These are phyloP conservation scores for Macroventuria anomochaeta DNA, from an alignment of 2,329 filamentous ascomycete genomes.

Conservation along the genomic window DNA sequence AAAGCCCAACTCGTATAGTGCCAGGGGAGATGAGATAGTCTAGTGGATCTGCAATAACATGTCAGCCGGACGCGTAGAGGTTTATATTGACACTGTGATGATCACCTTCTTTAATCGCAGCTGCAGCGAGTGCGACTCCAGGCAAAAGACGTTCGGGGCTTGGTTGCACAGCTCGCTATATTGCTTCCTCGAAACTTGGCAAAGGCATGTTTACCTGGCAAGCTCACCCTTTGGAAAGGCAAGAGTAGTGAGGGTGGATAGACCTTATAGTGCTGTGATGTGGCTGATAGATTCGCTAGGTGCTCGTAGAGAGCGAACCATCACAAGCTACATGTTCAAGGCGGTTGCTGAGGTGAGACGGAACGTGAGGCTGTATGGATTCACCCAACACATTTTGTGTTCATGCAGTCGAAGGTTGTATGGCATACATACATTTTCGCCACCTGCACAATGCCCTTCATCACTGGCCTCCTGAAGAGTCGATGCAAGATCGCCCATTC, in stretches of 20 bases:
- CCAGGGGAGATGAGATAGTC: slow-evolving; percentile 27
- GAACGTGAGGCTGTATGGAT: too few relatives aligned
- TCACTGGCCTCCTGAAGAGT: too few relatives aligned
- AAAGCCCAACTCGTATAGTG: slow-evolving; percentile 24
- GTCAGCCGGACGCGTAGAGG: background rate
- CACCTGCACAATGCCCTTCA: too few relatives aligned
- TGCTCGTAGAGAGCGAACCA: too few relatives aligned
- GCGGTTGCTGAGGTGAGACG: slow-evolving; percentile 3
- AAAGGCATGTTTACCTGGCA: slow-evolving; percentile 11
- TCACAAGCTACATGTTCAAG: too few relatives aligned
- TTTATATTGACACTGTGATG: too few relatives aligned
- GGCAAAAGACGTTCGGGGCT: slow-evolving; percentile 24
- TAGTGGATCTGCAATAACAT: background rate
- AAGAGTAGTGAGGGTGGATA: background rate
- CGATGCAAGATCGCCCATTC: too few relatives aligned
- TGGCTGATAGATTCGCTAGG: too few relatives aligned
- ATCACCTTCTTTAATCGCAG: slow-evolving; percentile 22
- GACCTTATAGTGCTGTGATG: background rate
- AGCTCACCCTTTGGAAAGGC: background rate
- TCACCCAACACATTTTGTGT: too few relatives aligned
- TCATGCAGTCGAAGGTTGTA: too few relatives aligned
- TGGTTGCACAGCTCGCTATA: slow-evolving; percentile 28
- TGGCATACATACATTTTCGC: too few relatives aligned
- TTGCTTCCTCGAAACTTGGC: slow-evolving; percentile 19
- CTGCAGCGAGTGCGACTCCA: slow-evolving; percentile 34